Conservation (phyloP, 139 green algal species). For the Desmodesmus armatus region DNA sequence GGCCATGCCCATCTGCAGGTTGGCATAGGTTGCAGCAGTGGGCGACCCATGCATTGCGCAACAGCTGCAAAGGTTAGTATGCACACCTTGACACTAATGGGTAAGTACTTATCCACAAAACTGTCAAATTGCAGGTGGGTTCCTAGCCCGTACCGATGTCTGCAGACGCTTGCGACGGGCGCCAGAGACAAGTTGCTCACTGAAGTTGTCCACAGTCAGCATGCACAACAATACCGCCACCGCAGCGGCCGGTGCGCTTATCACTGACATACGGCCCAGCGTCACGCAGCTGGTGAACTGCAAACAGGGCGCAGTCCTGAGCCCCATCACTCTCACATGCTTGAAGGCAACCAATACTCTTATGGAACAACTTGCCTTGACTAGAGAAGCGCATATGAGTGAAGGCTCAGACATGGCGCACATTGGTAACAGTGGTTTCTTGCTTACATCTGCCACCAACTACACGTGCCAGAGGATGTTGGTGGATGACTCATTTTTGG, state of each 20-base stretch:
- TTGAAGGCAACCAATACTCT: neutral
- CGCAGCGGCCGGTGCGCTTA: neutral
- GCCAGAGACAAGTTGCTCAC: neutral
- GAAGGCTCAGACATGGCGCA: neutral
- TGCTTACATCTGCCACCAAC: constrained; percentile 11
- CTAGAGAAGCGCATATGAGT: neutral
- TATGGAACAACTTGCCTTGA: neutral
- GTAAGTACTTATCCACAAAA: too few species aligned
- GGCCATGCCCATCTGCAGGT: too few species aligned
- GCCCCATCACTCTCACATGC: neutral
- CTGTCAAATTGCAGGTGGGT: too few species aligned
- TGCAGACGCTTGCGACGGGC: neutral
- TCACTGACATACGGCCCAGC: neutral
- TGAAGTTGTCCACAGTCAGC: neutral
- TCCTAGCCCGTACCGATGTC: neutral
- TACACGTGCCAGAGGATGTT: neutral
- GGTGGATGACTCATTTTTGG: too few species aligned
- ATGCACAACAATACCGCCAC: constrained; percentile 16
- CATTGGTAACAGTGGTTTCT: neutral
- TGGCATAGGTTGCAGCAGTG: too few species aligned
- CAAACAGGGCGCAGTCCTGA: neutral
- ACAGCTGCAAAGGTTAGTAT: too few species aligned
- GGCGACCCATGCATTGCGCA: too few species aligned
- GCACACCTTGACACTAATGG: too few species aligned
- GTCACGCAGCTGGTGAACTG: neutral